Conservation (phyloP, 1,284 basidiomycete species). For the Sporisorium scitamineum region DNA sequence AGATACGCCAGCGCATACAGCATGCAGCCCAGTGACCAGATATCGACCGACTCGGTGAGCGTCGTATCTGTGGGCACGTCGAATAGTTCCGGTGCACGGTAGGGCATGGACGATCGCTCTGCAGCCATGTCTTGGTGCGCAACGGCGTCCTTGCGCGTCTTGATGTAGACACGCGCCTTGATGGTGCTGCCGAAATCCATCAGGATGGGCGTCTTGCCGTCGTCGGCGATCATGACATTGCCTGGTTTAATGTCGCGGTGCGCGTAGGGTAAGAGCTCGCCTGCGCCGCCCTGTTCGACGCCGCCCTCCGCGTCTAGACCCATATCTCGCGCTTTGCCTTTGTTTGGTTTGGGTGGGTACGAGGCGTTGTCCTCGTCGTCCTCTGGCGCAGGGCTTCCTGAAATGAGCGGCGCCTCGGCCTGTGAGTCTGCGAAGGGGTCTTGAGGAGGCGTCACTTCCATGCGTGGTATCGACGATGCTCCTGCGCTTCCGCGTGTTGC, state of each 20-base stretch:
- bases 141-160: slow-evolving; percentile 82
- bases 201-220: slow-evolving; percentile 80
- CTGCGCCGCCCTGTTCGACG: slow-evolving; percentile 65
- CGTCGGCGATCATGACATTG: slow-evolving; percentile 95
- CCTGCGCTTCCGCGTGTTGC: slow-evolving; percentile 22
- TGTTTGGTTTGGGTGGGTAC: slow-evolving; percentile 54
- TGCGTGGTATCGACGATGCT: slow-evolving; percentile 21
- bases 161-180: slow-evolving; percentile 81
- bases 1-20: slow-evolving; percentile 67
- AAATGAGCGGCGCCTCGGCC: slow-evolving; percentile 51
- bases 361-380: slow-evolving; percentile 71
- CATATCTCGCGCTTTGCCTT: slow-evolving; percentile 43
- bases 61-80: slow-evolving; percentile 67
- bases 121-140: slow-evolving; percentile 68
- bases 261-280: slow-evolving; percentile 80
- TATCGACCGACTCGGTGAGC: slow-evolving; percentile 67
- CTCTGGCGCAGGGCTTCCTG: slow-evolving; percentile 63
- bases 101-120: slow-evolving; percentile 68
- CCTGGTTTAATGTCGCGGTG: slow-evolving; percentile 96
- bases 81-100: slow-evolving; percentile 69
- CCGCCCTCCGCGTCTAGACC: slow-evolving; percentile 70
- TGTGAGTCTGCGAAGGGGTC: slow-evolving; percentile 44
- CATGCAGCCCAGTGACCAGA: slow-evolving; percentile 68
- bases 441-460: slow-evolving; percentile 40
- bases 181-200: slow-evolving; percentile 97